Conservation (phyloP, 495 filamentous ascomycete genomes). For the Elasticomyces elasticus region DNA sequence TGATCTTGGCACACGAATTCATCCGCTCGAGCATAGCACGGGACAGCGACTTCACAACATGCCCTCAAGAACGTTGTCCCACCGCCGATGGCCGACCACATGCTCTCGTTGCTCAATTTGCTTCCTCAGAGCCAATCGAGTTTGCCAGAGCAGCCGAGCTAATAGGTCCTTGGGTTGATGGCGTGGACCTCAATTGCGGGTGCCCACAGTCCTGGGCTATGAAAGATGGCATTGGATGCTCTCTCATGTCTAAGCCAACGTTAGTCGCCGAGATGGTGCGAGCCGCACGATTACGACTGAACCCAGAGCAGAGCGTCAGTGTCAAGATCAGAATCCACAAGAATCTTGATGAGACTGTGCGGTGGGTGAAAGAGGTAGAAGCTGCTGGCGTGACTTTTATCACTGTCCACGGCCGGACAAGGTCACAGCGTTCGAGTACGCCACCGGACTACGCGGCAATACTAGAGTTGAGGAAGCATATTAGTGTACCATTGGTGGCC, state of each 20-base stretch:
- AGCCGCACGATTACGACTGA: conserved; percentile 35
- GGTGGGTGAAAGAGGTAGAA: conserved; percentile 27
- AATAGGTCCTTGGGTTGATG: conserved; percentile 47
- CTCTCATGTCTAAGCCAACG: conserved; percentile 50
- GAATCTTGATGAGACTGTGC: conserved; percentile 39
- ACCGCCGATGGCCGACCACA: conserved; percentile 28
- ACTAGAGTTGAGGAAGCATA: conserved; percentile 35
- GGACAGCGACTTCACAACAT: conserved; percentile 38
- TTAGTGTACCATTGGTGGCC: conserved; percentile 45
- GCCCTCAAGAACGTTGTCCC: conserved; percentile 11
- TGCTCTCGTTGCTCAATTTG: conserved; percentile 54
- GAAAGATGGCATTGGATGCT: conserved; percentile 50
- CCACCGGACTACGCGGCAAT: conserved; percentile 52
- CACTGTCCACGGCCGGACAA: conserved; percentile 53
- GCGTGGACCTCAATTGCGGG: conserved; percentile 60
- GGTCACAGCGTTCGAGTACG: conserved; percentile 43
- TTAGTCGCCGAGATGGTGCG: conserved; percentile 51
- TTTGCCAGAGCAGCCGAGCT: conserved; percentile 51
- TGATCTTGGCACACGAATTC: conserved; percentile 65
- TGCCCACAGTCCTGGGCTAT: conserved; percentile 63
- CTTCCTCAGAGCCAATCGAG: conserved; percentile 44
- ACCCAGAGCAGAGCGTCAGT: conserved; percentile 38
- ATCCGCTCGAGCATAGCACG: conserved; percentile 48
- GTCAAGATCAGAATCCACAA: conserved; percentile 58
- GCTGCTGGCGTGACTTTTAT: conserved; percentile 41